Base-by-base conservation (phyloP, 2,329 filamentous ascomycete genomes). In the Dactylellina cionopaga region DNA sequence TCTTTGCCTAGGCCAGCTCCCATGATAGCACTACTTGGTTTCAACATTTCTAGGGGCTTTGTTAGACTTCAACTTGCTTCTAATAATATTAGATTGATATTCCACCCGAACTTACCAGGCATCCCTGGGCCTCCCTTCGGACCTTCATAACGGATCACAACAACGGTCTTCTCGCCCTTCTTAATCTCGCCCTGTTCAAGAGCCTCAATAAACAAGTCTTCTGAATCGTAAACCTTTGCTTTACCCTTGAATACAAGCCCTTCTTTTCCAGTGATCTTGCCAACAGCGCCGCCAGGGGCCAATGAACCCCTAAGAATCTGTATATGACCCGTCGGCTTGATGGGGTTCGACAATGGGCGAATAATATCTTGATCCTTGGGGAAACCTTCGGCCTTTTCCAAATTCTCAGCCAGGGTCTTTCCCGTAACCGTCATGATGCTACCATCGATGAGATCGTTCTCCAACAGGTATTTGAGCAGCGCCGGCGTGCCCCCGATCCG, bases 241-340 rank as follows among this genome's bases (percentile, higher is more conserved):
- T 88, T 90, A 52, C 89, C 89, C 1, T 83, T 85, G 80, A 92
- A 92, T 6, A 81, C 78, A 10, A 86, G 84, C 19, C 89, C 89
- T 80, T 92, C 89, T 80, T 92, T 91, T 43, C 89, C 89, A 1
- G 89, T 92, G 79, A 92, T 92, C 81, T 92, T 92, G 46, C 88
- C 89, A 1, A 92, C 89, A 73, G 84, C 86, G 52, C 89, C 89
- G 63, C 86, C 89, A 0, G 89, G 89, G 2, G 89, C 88, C 35
- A 92, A 83, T 15, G 85, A 87, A 27, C 89, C 89, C 52, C 88
- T 85, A 5, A 92, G 83, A 76, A 92, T 91, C 81, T 90, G 88
- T 75, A 92, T 87, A 78, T 92, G 89, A 35, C 89, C 89, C 0
- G 88, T 90, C 41, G 81, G 75, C 80, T 92, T 92, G 81, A 92